phyloP scores from a whole-genome alignment of 495 filamentous ascomycete species.

The Xylaria flabelliformis region DNA sequence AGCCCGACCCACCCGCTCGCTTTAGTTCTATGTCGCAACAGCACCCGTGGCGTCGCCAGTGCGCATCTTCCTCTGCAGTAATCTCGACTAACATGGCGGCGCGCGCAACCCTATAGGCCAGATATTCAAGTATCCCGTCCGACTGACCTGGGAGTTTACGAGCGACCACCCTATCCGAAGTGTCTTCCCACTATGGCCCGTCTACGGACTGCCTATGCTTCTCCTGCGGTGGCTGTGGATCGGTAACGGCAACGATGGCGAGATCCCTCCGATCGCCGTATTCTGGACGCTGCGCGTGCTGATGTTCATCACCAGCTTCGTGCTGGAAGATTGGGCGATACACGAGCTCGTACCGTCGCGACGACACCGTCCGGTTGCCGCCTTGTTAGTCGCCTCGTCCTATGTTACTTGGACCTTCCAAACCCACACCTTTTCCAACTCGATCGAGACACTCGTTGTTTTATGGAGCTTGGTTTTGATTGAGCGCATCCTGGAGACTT shows the following conservation, averaged over 20 bases:
- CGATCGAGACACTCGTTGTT: slow-evolving; percentile 90
- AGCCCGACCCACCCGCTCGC: not conserved
- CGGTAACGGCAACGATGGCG: slow-evolving; percentile 61
- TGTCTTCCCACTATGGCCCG: slow-evolving; percentile 93
- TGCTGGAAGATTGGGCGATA: slow-evolving; percentile 96
- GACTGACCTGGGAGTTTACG: slow-evolving; percentile 94
- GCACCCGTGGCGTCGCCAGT: not conserved
- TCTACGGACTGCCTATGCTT: slow-evolving; percentile 91
- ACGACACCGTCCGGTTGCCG: slow-evolving; percentile 71
- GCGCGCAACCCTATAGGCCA: slow-evolving; percentile 64
- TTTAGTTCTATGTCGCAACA: not conserved
- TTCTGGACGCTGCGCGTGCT: slow-evolving; percentile 86
- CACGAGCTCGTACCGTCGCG: slow-evolving; percentile 83
- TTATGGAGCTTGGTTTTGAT: slow-evolving; percentile 91
- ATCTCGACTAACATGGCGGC: slow-evolving; percentile 31
- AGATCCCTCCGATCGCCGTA: slow-evolving; percentile 71
- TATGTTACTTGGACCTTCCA: slow-evolving; percentile 99
- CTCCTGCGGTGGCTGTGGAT: slow-evolving; percentile 86
- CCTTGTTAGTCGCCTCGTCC: slow-evolving; percentile 86
- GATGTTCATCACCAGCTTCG: slow-evolving; percentile 95
- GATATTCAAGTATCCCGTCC: slow-evolving; percentile 85
- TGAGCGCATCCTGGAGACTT: slow-evolving; percentile 76
- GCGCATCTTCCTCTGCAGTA: slow-evolving; percentile 16
- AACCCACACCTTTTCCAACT: slow-evolving; percentile 98
- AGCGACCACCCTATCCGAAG: slow-evolving; percentile 84